Percentiles rank a stretch among this genome's conserved stretches.
These are phyloP conservation scores for Lodderomyces orthopsilosis DNA, from an alignment of 1,139 yeast genomes.

Conservation along the genomic window DNA sequence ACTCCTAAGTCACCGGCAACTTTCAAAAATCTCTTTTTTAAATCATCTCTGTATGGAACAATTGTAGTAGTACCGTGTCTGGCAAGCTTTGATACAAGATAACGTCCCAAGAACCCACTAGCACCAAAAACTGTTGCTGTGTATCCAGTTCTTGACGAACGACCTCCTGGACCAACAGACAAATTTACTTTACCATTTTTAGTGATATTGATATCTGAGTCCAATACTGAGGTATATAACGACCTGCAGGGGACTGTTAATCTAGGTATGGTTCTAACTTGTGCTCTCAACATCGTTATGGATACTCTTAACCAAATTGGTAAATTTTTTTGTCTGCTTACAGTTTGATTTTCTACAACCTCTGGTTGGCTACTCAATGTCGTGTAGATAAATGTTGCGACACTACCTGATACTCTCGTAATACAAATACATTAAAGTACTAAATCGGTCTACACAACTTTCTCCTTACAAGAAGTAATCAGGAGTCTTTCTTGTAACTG, in stretches of 20 bases:
- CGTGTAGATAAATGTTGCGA: not conserved
- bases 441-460: not conserved
- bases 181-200: conserved; percentile 71
- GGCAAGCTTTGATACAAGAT: conserved; percentile 69
- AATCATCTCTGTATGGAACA: conserved; percentile 78
- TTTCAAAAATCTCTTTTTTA: conserved; percentile 76
- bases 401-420: not conserved
- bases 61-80: conserved; percentile 78
- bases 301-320: too few relatives aligned
- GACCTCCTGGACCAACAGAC: conserved; percentile 74
- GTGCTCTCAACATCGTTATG: conserved; percentile 6
- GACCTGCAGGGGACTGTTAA: conserved; percentile 22
- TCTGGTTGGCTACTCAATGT: conserved; percentile 22
- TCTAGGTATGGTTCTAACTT: conserved; percentile 1
- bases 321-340: conserved; percentile 6
- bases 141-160: conserved; percentile 87
- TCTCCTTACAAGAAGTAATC: conserved; percentile 71
- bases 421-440: not conserved
- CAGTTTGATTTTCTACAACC: conserved; percentile 9
- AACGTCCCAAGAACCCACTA: conserved; percentile 75
- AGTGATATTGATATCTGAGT: conserved; percentile 70
- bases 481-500: conserved; percentile 91
- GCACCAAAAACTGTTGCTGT: conserved; percentile 90
- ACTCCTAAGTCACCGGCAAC: conserved; percentile 88
- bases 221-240: conserved; percentile 43